Conservation (phyloP, 352 stramenopile genomes). For the Phytophthora rubi region DNA sequence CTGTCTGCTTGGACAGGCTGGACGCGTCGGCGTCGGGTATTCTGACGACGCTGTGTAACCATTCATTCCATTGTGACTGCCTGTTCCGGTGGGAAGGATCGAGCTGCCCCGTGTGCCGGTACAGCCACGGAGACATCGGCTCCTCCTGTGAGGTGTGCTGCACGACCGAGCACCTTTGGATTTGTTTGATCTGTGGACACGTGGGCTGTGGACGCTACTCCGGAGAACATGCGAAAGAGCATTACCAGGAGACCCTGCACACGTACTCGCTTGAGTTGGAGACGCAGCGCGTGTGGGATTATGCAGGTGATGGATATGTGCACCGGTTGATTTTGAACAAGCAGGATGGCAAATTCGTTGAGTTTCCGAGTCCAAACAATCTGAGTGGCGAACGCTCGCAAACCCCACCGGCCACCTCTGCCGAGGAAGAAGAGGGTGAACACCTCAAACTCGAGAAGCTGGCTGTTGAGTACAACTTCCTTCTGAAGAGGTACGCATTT, state of each 20-base stretch:
- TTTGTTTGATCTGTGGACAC: constrained; percentile 96
- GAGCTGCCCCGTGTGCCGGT: constrained; percentile 96
- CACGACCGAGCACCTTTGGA: constrained; percentile 95
- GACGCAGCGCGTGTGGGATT: constrained; percentile 97
- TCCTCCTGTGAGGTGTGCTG: constrained; percentile 95
- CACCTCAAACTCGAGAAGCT: constrained; percentile 97
- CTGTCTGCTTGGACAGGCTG: constrained; percentile 92
- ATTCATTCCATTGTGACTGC: constrained; percentile 98
- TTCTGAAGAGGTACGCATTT: constrained; percentile 89
- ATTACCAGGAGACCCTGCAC: constrained; percentile 94
- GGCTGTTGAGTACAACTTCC: constrained; percentile 95
- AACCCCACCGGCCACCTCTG: constrained; percentile 61
- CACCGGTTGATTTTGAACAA: constrained; percentile 91
- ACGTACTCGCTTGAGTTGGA: constrained; percentile 96
- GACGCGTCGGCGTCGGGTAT: constrained; percentile 89
- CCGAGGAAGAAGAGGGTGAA: constrained; percentile 91
- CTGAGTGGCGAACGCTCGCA: constrained; percentile 76
- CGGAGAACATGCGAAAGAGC: constrained; percentile 93
- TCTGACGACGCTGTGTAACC: constrained; percentile 98
- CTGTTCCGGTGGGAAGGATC: constrained; percentile 95
- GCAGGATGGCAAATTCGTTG: constrained; percentile 95
- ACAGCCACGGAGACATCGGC: constrained; percentile 94
- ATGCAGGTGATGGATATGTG: constrained; percentile 91
- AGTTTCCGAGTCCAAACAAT: constrained; percentile 91
- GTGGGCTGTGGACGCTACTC: constrained; percentile 97